phyloP scores from a whole-genome alignment of 768 basidiomycete genomes.

The Scleroderma citrinum region DNA sequence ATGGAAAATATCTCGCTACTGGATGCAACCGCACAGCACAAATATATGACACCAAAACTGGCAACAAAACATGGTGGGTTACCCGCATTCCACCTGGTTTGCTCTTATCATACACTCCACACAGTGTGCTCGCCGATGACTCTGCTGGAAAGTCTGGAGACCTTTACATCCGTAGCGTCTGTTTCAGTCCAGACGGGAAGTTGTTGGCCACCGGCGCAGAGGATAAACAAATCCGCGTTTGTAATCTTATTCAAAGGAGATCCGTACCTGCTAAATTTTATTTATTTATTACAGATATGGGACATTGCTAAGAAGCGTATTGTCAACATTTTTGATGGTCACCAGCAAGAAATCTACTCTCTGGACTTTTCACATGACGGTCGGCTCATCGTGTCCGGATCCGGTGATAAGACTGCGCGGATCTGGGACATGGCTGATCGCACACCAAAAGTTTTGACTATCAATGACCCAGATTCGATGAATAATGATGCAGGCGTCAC shows the following conservation, averaged over 20 bases:
- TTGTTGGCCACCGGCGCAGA: slow-evolving; percentile 79
- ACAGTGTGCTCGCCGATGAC: slow-evolving; percentile 74
- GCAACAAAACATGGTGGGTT: slow-evolving; percentile 73
- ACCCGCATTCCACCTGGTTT: not conserved
- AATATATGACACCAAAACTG: slow-evolving; percentile 90
- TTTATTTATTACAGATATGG: slow-evolving; percentile 82
- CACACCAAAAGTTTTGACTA: slow-evolving; percentile 29
- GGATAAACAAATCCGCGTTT: slow-evolving; percentile 85
- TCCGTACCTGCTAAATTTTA: slow-evolving; percentile 7
- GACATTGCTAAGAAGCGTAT: slow-evolving; percentile 79
- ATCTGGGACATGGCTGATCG: slow-evolving; percentile 57
- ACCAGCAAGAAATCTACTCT: slow-evolving; percentile 91
- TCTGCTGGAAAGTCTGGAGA: slow-evolving; percentile 68
- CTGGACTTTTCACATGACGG: slow-evolving; percentile 90
- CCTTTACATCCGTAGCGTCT: slow-evolving; percentile 84
- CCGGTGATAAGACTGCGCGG: slow-evolving; percentile 67
- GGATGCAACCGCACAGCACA: slow-evolving; percentile 96
- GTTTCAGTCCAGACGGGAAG: slow-evolving; percentile 70
- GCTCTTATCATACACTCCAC: slow-evolving; percentile 7
- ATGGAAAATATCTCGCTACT: slow-evolving; percentile 89
- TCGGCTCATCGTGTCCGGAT: slow-evolving; percentile 81
- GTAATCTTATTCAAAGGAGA: slow-evolving; percentile 13
- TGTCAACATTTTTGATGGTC: slow-evolving; percentile 77
- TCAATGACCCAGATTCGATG: slow-evolving; percentile 47
- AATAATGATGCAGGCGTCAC: slow-evolving; percentile 64